Evolutionary conservation across 805 yeast species (phyloP).

Genomic region (Saccharomycopsis sp.): DNA sequence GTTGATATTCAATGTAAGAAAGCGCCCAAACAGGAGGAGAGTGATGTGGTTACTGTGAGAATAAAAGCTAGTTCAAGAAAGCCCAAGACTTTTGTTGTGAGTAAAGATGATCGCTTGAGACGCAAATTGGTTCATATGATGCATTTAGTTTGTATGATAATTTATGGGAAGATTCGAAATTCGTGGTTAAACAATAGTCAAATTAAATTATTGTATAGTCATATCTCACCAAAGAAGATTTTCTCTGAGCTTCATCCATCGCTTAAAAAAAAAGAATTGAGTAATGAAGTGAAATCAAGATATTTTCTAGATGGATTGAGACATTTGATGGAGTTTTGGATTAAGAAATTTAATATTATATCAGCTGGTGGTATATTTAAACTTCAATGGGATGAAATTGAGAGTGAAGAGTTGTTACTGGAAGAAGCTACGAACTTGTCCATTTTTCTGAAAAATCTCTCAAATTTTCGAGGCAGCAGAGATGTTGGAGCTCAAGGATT

Average conservation of each 20-base stretch:
- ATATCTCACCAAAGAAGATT: conserved; percentile 41
- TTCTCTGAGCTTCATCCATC: conserved; percentile 44
- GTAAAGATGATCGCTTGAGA: conserved; percentile 46
- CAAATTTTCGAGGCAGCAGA: conserved; percentile 54
- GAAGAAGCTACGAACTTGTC: no score
- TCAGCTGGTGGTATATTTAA: conserved; percentile 31
- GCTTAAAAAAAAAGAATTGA: conserved; percentile 28
- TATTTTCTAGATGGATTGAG: conserved; percentile 72
- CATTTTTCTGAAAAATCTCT: conserved; percentile 29
- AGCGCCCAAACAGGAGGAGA: neutral
- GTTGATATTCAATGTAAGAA: neutral
- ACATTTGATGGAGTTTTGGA: conserved; percentile 59
- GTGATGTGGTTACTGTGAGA: conserved; percentile 1
- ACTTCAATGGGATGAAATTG: conserved; percentile 43
- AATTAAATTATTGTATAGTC: conserved; percentile 36
- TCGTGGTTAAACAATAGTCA: conserved; percentile 57
- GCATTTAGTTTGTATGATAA: conserved; percentile 49
- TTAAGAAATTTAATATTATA: conserved; percentile 43
- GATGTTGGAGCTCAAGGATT: conserved; percentile 87
- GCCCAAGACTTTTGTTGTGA: conserved; percentile 23
- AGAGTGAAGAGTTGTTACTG: conserved; percentile 21
- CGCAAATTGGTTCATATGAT: conserved; percentile 54
- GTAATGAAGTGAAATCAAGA: conserved; percentile 48
- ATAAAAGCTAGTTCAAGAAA: neutral
- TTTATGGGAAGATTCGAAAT: conserved; percentile 66